These are phyloP conservation scores for Hygrophorus pudorinus DNA, from an alignment of 768 basidiomycete species.

Conservation along the genomic window DNA sequence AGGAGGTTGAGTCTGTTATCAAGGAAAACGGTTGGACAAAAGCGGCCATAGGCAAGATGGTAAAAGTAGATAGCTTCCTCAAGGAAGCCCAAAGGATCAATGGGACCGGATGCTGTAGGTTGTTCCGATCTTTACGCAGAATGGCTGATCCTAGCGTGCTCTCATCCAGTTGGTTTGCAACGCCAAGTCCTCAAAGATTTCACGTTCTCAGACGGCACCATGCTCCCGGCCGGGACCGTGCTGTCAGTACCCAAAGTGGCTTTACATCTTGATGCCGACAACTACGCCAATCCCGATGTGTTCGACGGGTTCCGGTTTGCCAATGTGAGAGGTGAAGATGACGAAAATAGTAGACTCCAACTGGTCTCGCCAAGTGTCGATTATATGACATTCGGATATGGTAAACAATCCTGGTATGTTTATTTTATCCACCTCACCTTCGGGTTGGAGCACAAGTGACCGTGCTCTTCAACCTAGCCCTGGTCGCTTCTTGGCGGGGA, in stretches of 20 bases:
- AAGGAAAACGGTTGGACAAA: slow-evolving; percentile 22
- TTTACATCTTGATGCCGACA: slow-evolving; percentile 14
- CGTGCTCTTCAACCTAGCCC: slow-evolving; percentile 1
- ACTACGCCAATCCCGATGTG: slow-evolving; percentile 19
- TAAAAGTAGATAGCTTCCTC: slow-evolving; percentile 31
- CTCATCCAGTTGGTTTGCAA: slow-evolving; percentile 19
- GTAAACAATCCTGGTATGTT: slow-evolving; percentile 7
- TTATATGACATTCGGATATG: slow-evolving; percentile 17
- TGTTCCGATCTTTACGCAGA: neutral
- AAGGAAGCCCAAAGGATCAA: slow-evolving; percentile 26
- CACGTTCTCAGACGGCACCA: slow-evolving; percentile 28
- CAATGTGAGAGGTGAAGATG: slow-evolving; percentile 19
- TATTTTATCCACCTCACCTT: no score
- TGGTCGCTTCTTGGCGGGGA: slow-evolving; percentile 6
- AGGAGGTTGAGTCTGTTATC: slow-evolving; percentile 27
- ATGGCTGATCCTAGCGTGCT: neutral
- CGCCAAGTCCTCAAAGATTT: slow-evolving; percentile 23
- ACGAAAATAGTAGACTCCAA: slow-evolving; percentile 21
- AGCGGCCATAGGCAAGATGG: slow-evolving; percentile 22
- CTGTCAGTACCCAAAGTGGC: slow-evolving; percentile 16
- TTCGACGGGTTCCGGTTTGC: slow-evolving; percentile 37
- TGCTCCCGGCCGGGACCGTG: slow-evolving; percentile 23
- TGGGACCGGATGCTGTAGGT: slow-evolving; percentile 21
- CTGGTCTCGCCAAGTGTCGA: slow-evolving; percentile 23
- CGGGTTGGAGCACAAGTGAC: no score